A percentile compares a stretch with the other conserved stretches of the same genome.
These are phyloP conservation scores for Calycina marina DNA, from an alignment of 2,329 filamentous ascomycete genomes.

Conservation along the genomic window DNA sequence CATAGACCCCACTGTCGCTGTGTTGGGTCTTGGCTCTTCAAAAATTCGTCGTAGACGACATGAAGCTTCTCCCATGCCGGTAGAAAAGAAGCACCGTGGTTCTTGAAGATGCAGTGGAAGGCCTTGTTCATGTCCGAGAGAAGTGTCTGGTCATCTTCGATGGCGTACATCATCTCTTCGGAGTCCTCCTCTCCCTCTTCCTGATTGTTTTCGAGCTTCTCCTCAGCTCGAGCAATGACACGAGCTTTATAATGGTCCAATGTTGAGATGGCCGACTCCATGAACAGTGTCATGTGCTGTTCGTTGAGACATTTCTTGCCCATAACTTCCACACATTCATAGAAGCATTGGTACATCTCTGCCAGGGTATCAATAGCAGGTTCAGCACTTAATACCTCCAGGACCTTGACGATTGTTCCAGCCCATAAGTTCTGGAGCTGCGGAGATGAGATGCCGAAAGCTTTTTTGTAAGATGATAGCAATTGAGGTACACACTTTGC, in stretches of 20 bases:
- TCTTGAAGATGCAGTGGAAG: conserved; percentile 98
- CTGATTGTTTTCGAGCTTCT: conserved; percentile 55
- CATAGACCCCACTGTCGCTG: conserved; percentile 98
- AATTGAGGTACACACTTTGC: conserved; percentile 90
- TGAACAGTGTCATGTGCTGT: conserved; percentile 74
- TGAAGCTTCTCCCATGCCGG: conserved; percentile 78
- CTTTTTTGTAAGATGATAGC: conserved; percentile 85
- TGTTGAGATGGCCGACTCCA: conserved; percentile 70
- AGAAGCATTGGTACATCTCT: conserved; percentile 99
- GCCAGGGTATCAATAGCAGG: conserved; percentile 91
- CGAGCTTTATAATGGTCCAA: conserved; percentile 87
- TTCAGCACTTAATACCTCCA: conserved; percentile 87
- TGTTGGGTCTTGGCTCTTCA: conserved; percentile 67
- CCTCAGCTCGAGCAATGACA: conserved; percentile 69
- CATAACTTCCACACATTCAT: conserved; percentile 90
- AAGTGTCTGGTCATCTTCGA: conserved; percentile 93
- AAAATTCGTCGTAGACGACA: conserved; percentile 72
- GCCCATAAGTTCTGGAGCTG: conserved; percentile 75
- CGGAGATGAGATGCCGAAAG: conserved; percentile 65
- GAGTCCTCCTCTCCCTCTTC: conserved; percentile 85
- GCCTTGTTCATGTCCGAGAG: conserved; percentile 99
- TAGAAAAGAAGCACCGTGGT: conserved; percentile 75
- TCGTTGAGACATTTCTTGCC: conserved; percentile 68
- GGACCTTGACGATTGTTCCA: conserved; percentile 72
- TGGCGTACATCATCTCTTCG: conserved; percentile 75